Base-by-base conservation (phyloP, 352 stramenopile species). In the Phytophthora podocarpi region DNA sequence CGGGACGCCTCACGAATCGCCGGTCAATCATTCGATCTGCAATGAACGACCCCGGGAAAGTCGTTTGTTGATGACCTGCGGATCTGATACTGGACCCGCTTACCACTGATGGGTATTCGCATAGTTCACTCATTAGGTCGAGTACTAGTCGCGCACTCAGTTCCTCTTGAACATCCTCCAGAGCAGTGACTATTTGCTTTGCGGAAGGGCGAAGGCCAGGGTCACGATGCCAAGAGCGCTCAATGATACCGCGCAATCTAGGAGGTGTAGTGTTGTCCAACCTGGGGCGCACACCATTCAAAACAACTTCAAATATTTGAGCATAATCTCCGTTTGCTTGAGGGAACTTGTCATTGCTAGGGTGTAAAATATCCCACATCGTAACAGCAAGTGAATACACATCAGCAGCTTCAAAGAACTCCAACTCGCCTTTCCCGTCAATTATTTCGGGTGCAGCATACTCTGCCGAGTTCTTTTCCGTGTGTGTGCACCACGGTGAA, bases 401-500 rank as follows among this genome's bases (percentile, higher is more conserved):
- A 54, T 89, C 78, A 3, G 71, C 64, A 5, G 73, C 72, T 37
- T 87, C 65, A 40, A 87, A 84, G 2, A 50, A 55, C 4, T 55
- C 43, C 15, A 65, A 13, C 5, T 64, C 58, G 8, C 32, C 49
- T 13, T 75, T 70, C 11, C 69, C 74, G 18, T 77, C 63, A 27
- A 87, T 75, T 7, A 87, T 49, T 35, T 91, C 80, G 3, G 80
- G 80, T 1, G 82, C 82, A 59, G 85, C 76, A 60, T 87, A 91
- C 24, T 87, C 77, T 6, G 72, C 50, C 0, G 76, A 80, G 13
- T 72, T 76, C 1, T 41, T 66, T 15, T 60, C 42, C 16, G 52
- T n/a, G 4, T 31, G 21, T 4, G 36, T 40, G 15, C 31, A 46
- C 61, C 51, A 63, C 1, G 52, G 50, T 4, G 52, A 69, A 24